Evolutionary conservation across 306 rosid species (phyloP), one percentile per base, ranked within the genome.

Genomic region (Notholithocarpus densiflorus): DNA sequence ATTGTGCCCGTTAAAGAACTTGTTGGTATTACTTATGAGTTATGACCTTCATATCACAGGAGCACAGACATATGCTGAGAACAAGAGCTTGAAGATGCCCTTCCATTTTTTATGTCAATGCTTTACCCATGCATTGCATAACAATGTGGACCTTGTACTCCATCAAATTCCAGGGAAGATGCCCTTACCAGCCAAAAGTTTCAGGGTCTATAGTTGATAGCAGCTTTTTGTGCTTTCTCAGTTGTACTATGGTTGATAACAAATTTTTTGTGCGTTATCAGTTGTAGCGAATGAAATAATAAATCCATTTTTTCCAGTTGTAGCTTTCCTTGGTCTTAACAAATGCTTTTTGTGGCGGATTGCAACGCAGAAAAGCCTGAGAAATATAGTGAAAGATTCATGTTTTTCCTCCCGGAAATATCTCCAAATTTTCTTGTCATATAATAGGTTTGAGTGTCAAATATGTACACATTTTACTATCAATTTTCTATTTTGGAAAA

Each of bases 21-120:
- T 6, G 37, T 32, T 32, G 37, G 37, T 32, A 32, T 40, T 6
- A 17, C 21, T 64, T 17, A 31, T n/a, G n/a, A n/a, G n/a, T n/a
- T n/a, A n/a, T 34, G 23, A 32, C 52, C 17, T 66, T 31, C 56
- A 55, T 77, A 73, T 17, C 65, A 66, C 68, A 77, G 57, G 75
- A 55, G 43, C 66, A 19, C 21, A 53, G 75, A 23, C 40, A 77
- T 54, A 26, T 52, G 75, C 65, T 68, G 31, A 77, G 12, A 53
- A 54, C 6, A 5, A 19, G 26, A 62, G 15, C 72, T 9, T 23
- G 3, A 34, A 68, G 52, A 8, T 40, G 45, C 45, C 45, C 45
- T 40, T 40, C 19, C 27, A 19, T 34, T 34, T 68, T 68, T 19
- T 68, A 6, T 68, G 23, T 12, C 2, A 6, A 65, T 68, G 52